Evolutionary conservation across 352 stramenopile species (phyloP).

Genomic region (Globisporangium spiculum): DNA sequence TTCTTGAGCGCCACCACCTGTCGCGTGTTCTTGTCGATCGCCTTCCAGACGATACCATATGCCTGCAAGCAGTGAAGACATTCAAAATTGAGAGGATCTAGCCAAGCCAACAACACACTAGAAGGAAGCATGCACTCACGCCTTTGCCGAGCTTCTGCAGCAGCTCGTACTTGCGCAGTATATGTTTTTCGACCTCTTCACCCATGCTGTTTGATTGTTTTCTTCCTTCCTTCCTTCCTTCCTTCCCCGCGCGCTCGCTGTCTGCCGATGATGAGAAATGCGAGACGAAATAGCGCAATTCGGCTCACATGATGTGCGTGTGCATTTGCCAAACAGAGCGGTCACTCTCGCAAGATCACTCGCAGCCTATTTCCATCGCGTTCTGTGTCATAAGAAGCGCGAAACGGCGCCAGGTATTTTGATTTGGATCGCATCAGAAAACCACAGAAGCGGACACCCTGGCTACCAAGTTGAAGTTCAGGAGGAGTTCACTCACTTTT

Average conservation of each 20-base stretch:
- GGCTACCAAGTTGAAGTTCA: background rate
- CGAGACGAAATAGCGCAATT: background rate
- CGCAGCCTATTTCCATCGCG: background rate
- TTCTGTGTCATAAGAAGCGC: background rate
- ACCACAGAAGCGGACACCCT: background rate
- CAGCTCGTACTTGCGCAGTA: constrained; percentile 92
- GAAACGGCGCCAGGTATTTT: background rate
- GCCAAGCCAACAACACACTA: too few species aligned
- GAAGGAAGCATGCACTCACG: constrained; percentile 28
- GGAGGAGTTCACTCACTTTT: background rate
- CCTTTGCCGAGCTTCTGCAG: constrained; percentile 93
- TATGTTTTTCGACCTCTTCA: constrained; percentile 92
- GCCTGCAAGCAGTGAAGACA: constrained; percentile 39
- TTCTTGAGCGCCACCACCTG: constrained; percentile 95
- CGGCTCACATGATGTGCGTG: background rate
- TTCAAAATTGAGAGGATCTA: background rate
- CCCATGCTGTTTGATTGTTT: constrained; percentile 53
- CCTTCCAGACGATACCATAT: constrained; percentile 97
- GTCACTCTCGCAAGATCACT: background rate
- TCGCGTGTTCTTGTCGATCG: constrained; percentile 90
- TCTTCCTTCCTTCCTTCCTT: background rate
- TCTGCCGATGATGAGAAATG: background rate
- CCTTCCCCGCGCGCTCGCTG: background rate
- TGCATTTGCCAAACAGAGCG: background rate
- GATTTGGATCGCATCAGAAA: background rate